A percentile compares a stretch with the other conserved stretches of the same genome.
phyloP scores from a whole-genome alignment of 345 rosid species.

The Aquilaria malaccensis region DNA sequence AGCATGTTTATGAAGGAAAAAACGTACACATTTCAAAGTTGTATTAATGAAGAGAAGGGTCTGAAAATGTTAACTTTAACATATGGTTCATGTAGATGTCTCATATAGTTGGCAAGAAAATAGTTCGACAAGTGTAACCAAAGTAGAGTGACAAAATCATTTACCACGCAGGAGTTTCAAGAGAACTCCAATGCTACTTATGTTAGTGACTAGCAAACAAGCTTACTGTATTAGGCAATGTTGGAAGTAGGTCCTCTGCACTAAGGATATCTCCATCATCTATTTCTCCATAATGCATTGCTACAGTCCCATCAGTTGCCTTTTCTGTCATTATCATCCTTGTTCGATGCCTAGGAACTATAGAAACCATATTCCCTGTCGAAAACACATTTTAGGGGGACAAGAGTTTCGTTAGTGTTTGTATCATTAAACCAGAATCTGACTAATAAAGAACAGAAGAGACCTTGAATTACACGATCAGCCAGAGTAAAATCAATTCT shows the following conservation, averaged over 20 bases:
- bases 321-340: conserved; percentile 75
- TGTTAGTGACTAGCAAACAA: background rate
- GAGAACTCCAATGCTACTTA: too few relatives aligned
- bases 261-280: conserved; percentile 62
- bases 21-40: too few relatives aligned
- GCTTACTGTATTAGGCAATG: conserved; percentile 80
- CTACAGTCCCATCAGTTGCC: conserved; percentile 75
- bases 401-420: background rate
- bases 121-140: too few relatives aligned
- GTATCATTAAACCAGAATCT: conserved; percentile 12
- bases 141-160: too few relatives aligned
- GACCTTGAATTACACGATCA: conserved; percentile 76
- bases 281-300: conserved; percentile 72
- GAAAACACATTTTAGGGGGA: conserved; percentile 12
- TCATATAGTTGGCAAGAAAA: too few relatives aligned
- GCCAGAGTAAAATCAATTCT: conserved; percentile 38
- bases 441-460: conserved; percentile 13
- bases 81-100: too few relatives aligned
- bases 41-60: too few relatives aligned
- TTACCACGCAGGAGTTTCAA: too few relatives aligned
- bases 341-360: conserved; percentile 35
- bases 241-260: conserved; percentile 62
- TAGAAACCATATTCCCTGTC: conserved; percentile 39
- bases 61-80: too few relatives aligned
- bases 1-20: too few relatives aligned